A percentile compares a stretch with the other conserved stretches of the same genome.
Evolutionary conservation across 1,284 basidiomycete genomes (phyloP).

Genomic region (Moesziomyces sp.): DNA sequence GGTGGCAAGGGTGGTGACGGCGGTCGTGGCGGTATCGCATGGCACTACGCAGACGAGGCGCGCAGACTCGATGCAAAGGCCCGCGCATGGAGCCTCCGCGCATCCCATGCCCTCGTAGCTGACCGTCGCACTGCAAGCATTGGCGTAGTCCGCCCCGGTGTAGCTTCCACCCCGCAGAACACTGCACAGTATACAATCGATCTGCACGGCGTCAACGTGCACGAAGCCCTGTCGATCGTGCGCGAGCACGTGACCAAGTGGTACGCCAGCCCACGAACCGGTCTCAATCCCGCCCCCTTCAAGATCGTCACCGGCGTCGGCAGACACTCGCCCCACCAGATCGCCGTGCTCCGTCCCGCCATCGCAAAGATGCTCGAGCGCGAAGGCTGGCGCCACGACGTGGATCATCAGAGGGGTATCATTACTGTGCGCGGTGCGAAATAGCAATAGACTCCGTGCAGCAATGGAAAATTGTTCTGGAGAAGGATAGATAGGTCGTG

Average conservation of each 20-base stretch:
- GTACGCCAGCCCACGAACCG: constrained; percentile 47
- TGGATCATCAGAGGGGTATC: constrained; percentile 39
- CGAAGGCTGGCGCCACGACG: constrained; percentile 63
- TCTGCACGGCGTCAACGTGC: constrained; percentile 67
- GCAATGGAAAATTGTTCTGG: neutral
- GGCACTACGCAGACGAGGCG: constrained; percentile 67
- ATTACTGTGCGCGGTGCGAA: constrained; percentile 47
- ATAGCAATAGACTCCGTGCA: constrained; percentile 6
- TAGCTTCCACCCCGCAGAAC: constrained; percentile 7
- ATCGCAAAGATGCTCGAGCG: constrained; percentile 64
- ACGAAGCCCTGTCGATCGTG: constrained; percentile 67
- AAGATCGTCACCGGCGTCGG: constrained; percentile 68
- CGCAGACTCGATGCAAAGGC: constrained; percentile 63
- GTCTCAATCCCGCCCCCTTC: constrained; percentile 46
- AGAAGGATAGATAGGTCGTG: neutral
- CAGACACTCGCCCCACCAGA: constrained; percentile 63
- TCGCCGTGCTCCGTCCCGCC: constrained; percentile 65
- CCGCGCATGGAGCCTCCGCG: constrained; percentile 65
- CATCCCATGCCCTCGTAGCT: constrained; percentile 63
- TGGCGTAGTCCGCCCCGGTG: constrained; percentile 24
- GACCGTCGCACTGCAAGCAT: constrained; percentile 53
- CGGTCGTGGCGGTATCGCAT: constrained; percentile 43
- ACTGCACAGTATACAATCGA: constrained; percentile 59
- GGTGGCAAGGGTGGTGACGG: constrained; percentile 37
- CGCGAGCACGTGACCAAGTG: constrained; percentile 61